Conservation (phyloP, 2,329 filamentous ascomycete species). For the Falciphora oryzae region DNA sequence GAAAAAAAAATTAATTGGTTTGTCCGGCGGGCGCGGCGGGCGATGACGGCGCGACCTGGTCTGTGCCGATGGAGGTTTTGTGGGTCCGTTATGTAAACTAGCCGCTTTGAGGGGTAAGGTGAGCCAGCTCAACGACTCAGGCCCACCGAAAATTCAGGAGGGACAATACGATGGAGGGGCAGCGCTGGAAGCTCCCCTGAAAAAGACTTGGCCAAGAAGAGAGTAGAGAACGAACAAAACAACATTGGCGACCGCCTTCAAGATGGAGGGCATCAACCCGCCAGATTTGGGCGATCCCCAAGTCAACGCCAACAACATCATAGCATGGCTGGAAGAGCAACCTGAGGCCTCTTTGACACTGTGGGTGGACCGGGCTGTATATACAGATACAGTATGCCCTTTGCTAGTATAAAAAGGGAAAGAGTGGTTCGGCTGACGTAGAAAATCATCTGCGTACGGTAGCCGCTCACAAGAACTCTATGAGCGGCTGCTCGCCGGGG, state of each 20-base stretch:
- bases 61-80: slow-evolving; percentile 11
- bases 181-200: neutral
- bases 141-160: neutral
- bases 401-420: neutral
- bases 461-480: slow-evolving; percentile 29
- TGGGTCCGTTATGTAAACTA: neutral
- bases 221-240: neutral
- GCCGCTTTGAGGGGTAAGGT: neutral
- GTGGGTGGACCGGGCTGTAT: neutral
- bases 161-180: neutral
- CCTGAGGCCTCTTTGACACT: slow-evolving; percentile 11
- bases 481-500: slow-evolving; percentile 39
- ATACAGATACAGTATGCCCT: neutral
- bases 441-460: neutral
- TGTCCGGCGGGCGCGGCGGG: neutral
- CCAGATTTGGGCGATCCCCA: slow-evolving; percentile 19
- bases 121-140: neutral
- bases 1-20: slow-evolving; percentile 13
- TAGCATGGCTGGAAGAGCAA: slow-evolving; percentile 20
- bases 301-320: slow-evolving; percentile 21
- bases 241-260: neutral
- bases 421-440: slow-evolving; percentile 12
- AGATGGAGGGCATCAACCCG: slow-evolving; percentile 12
- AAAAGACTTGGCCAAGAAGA: neutral
- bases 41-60: slow-evolving; percentile 15